Evolutionary conservation across 2,329 filamentous ascomycete species (phyloP).

Genomic region (Aspergillus ochraceus): DNA sequence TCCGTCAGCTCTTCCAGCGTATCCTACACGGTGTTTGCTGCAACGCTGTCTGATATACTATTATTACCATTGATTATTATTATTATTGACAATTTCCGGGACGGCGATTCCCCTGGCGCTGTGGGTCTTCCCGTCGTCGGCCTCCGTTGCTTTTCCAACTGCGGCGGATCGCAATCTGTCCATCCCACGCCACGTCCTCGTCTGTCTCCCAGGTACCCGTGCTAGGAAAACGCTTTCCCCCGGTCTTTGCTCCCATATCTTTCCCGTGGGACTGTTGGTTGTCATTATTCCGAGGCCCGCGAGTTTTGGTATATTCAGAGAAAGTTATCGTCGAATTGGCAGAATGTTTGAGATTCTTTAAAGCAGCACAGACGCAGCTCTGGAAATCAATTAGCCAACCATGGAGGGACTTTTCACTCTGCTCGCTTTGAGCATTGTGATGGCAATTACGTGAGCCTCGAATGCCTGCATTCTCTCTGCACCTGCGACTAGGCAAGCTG

Average conservation of each 20-base stretch:
- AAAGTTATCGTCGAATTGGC: slow-evolving; percentile 16
- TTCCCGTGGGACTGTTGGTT: background rate
- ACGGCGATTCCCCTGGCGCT: slow-evolving; percentile 7
- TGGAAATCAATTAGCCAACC: slow-evolving; percentile 38
- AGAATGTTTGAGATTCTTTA: slow-evolving; percentile 32
- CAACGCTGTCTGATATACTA: background rate
- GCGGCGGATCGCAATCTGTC: slow-evolving; percentile 22
- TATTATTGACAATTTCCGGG: slow-evolving; percentile 3
- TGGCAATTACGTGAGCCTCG: slow-evolving; percentile 60
- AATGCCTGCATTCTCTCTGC: background rate
- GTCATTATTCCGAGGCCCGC: background rate
- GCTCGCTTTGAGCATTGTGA: slow-evolving; percentile 64
- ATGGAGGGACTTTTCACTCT: slow-evolving; percentile 66
- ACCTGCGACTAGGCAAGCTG: slow-evolving; percentile 9
- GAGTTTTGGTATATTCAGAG: background rate
- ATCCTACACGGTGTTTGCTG: background rate
- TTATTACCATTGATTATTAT: background rate
- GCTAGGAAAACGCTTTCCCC: background rate
- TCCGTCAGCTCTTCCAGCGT: background rate
- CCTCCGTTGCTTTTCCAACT: slow-evolving; percentile 17
- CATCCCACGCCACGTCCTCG: slow-evolving; percentile 23
- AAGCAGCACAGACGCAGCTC: slow-evolving; percentile 25
- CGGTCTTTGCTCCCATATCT: background rate
- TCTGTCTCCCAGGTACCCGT: slow-evolving; percentile 3
- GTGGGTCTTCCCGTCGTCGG: slow-evolving; percentile 15